A percentile compares a stretch with the other conserved stretches of the same genome.
phyloP scores from a whole-genome alignment of 164 flowering plant genomes.

The Magnolia changhungtana region DNA sequence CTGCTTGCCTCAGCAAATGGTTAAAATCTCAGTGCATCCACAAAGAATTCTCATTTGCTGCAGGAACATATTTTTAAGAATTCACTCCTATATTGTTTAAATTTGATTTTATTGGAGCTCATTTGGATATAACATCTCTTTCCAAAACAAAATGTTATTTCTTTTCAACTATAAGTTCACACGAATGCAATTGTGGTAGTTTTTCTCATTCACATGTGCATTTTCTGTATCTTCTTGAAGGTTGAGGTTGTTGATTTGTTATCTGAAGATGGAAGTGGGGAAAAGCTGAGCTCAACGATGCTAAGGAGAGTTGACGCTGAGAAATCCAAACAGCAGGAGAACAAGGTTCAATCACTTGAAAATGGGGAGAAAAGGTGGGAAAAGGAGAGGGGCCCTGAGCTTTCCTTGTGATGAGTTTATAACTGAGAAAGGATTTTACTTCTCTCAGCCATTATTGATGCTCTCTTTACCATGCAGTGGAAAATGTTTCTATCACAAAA shows the following conservation, averaged over 20 bases:
- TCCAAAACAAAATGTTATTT: not conserved
- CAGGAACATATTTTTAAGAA: too few species aligned
- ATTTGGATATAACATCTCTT: not conserved
- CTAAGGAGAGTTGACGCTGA: slow-evolving; percentile 74
- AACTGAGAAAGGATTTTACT: too few species aligned
- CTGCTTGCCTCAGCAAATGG: not conserved
- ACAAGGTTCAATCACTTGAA: not conserved
- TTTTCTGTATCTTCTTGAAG: slow-evolving; percentile 27
- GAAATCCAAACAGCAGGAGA: slow-evolving; percentile 19
- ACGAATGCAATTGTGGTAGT: not conserved
- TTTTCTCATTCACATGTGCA: not conserved
- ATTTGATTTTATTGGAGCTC: not conserved
- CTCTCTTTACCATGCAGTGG: too few species aligned
- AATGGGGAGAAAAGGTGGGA: not conserved
- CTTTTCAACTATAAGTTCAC: not conserved
- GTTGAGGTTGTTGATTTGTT: slow-evolving; percentile 82
- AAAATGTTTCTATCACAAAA: too few species aligned
- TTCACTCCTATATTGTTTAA: not conserved
- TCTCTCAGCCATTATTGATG: too few species aligned
- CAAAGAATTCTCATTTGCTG: not conserved
- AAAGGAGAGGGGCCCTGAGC: too few species aligned
- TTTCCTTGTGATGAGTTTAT: too few species aligned
- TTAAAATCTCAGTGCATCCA: not conserved
- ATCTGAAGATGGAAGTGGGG: slow-evolving; percentile 50
- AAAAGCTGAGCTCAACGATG: slow-evolving; percentile 69